phyloP scores from a whole-genome alignment of 495 filamentous ascomycete genomes.

The Tuber calosporum region DNA sequence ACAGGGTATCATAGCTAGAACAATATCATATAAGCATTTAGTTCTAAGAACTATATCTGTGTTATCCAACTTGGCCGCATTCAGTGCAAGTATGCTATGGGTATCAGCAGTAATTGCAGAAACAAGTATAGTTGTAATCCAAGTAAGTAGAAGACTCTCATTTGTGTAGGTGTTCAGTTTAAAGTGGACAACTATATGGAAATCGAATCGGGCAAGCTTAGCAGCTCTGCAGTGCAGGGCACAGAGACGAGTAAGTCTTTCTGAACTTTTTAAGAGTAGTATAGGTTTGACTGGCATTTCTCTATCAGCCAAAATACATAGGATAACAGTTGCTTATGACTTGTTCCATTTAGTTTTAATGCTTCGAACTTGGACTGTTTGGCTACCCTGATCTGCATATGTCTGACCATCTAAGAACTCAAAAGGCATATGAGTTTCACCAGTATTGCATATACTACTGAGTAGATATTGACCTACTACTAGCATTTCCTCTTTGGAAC shows the following conservation, averaged over 20 bases:
- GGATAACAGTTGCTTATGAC: conserved; percentile 12
- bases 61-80: too few species aligned
- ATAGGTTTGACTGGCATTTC: conserved; percentile 1
- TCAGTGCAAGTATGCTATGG: too few species aligned
- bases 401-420: conserved; percentile 16
- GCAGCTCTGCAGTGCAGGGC: neutral
- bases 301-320: conserved; percentile 4
- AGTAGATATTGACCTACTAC: neutral
- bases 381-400: conserved; percentile 11
- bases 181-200: conserved; percentile 6
- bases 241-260: neutral
- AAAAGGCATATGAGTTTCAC: neutral
- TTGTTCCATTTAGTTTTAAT: conserved; percentile 12
- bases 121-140: conserved; percentile 9
- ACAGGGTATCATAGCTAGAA: too few species aligned
- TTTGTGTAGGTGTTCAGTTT: conserved; percentile 13
- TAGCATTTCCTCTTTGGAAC: neutral
- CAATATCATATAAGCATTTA: too few species aligned
- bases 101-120: too few species aligned
- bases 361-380: conserved; percentile 12
- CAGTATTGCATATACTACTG: too few species aligned
- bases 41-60: too few species aligned
- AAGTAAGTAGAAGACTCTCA: neutral
- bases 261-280: conserved; percentile 10
- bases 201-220: neutral